Evolutionary conservation across 106 monocot genomes (phyloP).

Genomic region (Platanthera guangdongensis): DNA sequence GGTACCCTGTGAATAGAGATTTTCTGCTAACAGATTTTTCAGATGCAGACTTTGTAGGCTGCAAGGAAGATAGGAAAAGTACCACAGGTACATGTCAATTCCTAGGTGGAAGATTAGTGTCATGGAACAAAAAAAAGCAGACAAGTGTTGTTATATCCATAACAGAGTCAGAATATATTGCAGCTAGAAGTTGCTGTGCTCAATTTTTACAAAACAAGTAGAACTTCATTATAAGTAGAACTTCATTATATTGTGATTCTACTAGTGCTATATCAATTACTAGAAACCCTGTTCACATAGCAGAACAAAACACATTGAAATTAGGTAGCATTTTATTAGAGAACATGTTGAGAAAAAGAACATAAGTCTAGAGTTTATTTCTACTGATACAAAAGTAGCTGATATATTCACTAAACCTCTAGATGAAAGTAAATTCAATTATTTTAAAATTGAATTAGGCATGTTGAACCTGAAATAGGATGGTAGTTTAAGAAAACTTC

Average conservation of each 20-base stretch:
- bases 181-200: neutral
- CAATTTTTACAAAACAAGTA: neutral
- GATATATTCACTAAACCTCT: too few relatives aligned
- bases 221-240: neutral
- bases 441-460: too few relatives aligned
- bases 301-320: neutral
- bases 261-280: neutral
- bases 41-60: neutral
- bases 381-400: too few relatives aligned
- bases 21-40: too few relatives aligned
- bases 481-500: too few relatives aligned
- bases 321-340: neutral
- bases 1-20: too few relatives aligned
- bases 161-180: too few relatives aligned
- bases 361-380: too few relatives aligned
- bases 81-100: neutral
- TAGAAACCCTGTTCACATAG: neutral
- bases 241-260: neutral
- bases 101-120: neutral
- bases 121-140: neutral
- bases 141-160: neutral
- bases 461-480: too few relatives aligned
- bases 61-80: neutral
- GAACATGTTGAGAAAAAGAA: neutral
- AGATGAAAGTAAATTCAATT: too few relatives aligned